phyloP scores from a whole-genome alignment of 495 filamentous ascomycete genomes.

The Aspergillus wentii region DNA sequence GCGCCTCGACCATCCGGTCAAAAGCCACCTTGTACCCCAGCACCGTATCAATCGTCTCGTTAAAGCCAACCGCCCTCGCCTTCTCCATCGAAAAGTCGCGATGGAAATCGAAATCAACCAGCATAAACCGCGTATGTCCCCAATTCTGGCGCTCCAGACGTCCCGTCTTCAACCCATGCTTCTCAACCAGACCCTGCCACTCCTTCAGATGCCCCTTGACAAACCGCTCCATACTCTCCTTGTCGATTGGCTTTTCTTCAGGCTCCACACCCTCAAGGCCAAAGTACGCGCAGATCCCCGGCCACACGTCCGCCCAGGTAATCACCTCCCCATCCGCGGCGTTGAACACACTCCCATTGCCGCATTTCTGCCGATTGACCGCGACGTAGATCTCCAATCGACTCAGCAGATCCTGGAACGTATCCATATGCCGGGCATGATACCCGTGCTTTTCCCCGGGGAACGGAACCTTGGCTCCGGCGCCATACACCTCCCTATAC shows the following conservation, averaged over 20 bases:
- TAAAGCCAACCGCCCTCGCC: slow-evolving; percentile 10
- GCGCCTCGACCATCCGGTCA: slow-evolving; percentile 12
- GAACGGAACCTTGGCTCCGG: slow-evolving; percentile 21
- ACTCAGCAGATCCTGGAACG: slow-evolving; percentile 30
- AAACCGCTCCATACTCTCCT: slow-evolving; percentile 3
- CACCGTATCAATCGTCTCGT: slow-evolving; percentile 9
- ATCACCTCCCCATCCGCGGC: slow-evolving; percentile 22
- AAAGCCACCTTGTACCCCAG: slow-evolving; percentile 7
- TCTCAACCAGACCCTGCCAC: slow-evolving; percentile 8
- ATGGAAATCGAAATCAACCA: slow-evolving; percentile 8
- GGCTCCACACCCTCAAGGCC: slow-evolving; percentile 25
- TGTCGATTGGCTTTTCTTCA: background rate
- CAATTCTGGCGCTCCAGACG: slow-evolving; percentile 10
- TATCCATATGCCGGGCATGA: slow-evolving; percentile 21
- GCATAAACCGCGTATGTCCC: slow-evolving; percentile 1
- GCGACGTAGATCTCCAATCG: slow-evolving; percentile 29
- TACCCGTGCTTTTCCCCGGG: slow-evolving; percentile 23
- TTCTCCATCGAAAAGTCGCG: slow-evolving; percentile 4
- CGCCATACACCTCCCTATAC: slow-evolving; percentile 19
- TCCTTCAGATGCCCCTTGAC: background rate
- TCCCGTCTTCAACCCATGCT: slow-evolving; percentile 10
- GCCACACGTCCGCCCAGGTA: slow-evolving; percentile 32
- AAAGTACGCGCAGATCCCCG: slow-evolving; percentile 29
- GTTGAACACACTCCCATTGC: slow-evolving; percentile 25
- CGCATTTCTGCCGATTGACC: slow-evolving; percentile 12